Conservation (phyloP, 257 asterid genomes). For the Solanum medicagineum region DNA sequence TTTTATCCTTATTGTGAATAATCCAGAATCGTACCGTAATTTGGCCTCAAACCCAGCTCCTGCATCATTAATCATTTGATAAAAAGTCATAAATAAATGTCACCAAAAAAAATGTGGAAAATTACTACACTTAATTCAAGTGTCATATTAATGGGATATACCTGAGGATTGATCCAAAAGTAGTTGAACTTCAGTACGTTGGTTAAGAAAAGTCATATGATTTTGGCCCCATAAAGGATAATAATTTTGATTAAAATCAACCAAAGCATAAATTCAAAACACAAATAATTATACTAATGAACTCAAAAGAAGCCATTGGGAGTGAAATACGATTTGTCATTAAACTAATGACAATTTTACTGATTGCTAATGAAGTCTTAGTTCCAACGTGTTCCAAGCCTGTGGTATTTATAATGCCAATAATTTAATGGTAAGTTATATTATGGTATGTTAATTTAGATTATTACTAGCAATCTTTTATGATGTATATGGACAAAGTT, state of each 20-base stretch:
- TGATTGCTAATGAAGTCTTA: not conserved
- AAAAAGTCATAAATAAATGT: not conserved
- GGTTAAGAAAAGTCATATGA: not conserved
- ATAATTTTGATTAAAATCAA: not conserved
- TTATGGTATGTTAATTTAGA: not conserved
- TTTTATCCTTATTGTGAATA: not conserved
- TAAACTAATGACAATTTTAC: not conserved
- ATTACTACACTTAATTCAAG: not conserved
- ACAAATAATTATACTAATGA: not conserved
- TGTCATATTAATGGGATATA: not conserved
- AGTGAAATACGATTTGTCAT: not conserved
- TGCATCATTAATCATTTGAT: not conserved
- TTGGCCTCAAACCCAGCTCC: not conserved
- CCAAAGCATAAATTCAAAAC: not conserved
- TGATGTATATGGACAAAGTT: too few species aligned
- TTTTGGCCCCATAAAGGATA: not conserved
- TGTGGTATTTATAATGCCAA: not conserved
- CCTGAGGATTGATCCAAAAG: not conserved
- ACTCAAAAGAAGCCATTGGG: not conserved
- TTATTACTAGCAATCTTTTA: too few species aligned
- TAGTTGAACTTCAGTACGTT: not conserved
- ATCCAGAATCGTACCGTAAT: not conserved
- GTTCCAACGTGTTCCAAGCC: not conserved
- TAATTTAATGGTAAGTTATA: not conserved
- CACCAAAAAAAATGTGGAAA: not conserved